A percentile compares a stretch with the other conserved stretches of the same genome.
Conservation (phyloP, 371 early-diverging fungal species). For the Choanephora cucurbitarum region DNA sequence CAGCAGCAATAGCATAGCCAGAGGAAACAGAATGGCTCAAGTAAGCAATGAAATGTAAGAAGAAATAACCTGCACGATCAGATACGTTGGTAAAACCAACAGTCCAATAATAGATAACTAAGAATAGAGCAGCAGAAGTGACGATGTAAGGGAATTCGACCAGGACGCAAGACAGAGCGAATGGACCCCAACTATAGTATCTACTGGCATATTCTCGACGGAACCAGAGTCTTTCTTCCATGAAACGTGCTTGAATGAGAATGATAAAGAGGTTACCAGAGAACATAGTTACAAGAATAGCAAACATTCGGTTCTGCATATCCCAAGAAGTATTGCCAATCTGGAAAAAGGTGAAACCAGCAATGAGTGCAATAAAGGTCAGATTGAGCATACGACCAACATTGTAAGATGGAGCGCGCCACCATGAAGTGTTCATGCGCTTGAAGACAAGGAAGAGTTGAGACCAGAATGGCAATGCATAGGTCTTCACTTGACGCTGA, state of each 20-base stretch:
- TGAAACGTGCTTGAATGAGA: conserved; percentile 70
- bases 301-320: conserved; percentile 69
- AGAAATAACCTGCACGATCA: conserved; percentile 59
- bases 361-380: conserved; percentile 53
- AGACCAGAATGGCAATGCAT: conserved; percentile 26
- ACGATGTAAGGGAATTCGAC: conserved; percentile 61
- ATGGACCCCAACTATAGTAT: conserved; percentile 71
- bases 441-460: conserved; percentile 56
- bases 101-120: conserved; percentile 69
- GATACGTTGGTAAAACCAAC: conserved; percentile 57
- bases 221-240: conserved; percentile 68
- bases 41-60: conserved; percentile 58
- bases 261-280: conserved; percentile 67
- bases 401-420: conserved; percentile 68
- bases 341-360: conserved; percentile 75
- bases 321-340: conserved; percentile 56
- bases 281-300: conserved; percentile 65
- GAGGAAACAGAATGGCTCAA: conserved; percentile 64
- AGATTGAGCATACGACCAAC: conserved; percentile 58
- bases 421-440: conserved; percentile 64
- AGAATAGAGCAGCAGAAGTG: conserved; percentile 54
- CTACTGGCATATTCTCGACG: conserved; percentile 69
- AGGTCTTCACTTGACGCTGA: conserved; percentile 13
- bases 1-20: conserved; percentile 52
- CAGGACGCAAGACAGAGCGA: conserved; percentile 49